These are phyloP conservation scores for Catunica adiposa DNA, from an alignment of 2,329 filamentous ascomycete genomes.

Conservation along the genomic window DNA sequence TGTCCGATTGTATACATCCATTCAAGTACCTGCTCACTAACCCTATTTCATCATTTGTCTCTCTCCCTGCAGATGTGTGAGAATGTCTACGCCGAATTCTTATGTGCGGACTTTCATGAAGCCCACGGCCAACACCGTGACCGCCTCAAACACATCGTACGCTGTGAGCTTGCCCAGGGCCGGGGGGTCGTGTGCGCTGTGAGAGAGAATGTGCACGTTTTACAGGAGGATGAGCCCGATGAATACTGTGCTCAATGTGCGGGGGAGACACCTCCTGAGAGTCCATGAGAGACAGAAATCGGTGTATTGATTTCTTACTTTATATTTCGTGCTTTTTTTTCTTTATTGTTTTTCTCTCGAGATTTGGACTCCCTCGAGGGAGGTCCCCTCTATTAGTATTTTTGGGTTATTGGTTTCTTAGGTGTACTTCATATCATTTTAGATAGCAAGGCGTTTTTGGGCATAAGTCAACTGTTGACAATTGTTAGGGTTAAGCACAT, in stretches of 20 bases:
- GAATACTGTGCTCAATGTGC: slow-evolving; percentile 11
- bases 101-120: slow-evolving; percentile 10
- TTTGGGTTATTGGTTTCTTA: too few relatives aligned
- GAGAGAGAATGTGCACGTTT: slow-evolving; percentile 12
- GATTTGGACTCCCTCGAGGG: background rate
- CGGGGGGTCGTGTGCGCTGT: slow-evolving; percentile 2
- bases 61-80: slow-evolving; percentile 14
- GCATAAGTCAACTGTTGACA: too few relatives aligned
- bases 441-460: too few relatives aligned
- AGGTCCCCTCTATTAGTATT: too few relatives aligned
- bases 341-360: background rate
- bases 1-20: too few relatives aligned
- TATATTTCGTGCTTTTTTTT: background rate
- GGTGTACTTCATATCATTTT: too few relatives aligned
- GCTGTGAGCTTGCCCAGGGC: slow-evolving; percentile 9
- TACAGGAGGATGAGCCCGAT: slow-evolving; percentile 12
- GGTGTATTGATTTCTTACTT: too few relatives aligned
- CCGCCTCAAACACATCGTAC: slow-evolving; percentile 13
- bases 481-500: background rate
- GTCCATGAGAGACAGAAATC: slow-evolving; percentile 3
- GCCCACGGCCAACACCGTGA: slow-evolving; percentile 7
- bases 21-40: too few relatives aligned
- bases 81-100: slow-evolving; percentile 14
- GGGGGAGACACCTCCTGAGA: slow-evolving; percentile 14
- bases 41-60: too few relatives aligned